Percentiles rank a stretch among this genome's conserved stretches.
phyloP scores from a whole-genome alignment of 1,284 basidiomycete species.

The Fistulinella cinereoalba region DNA sequence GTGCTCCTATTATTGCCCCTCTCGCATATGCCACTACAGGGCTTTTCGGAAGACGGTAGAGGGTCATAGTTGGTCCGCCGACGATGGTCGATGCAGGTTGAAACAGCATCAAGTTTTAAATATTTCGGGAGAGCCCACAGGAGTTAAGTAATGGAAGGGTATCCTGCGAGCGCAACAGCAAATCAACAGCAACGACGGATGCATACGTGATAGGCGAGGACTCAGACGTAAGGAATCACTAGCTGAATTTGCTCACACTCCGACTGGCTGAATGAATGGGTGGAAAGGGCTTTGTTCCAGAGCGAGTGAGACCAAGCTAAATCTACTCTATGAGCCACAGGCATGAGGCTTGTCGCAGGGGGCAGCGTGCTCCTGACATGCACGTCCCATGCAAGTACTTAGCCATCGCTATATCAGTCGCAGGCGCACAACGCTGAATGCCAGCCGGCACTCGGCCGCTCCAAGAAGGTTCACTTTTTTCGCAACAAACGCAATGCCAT shows the following conservation, averaged over 20 bases:
- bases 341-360: too few relatives aligned
- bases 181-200: slow-evolving; percentile 12
- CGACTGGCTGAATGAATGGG: neutral
- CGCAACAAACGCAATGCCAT: slow-evolving; percentile 47
- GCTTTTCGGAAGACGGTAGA: slow-evolving; percentile 13
- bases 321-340: neutral
- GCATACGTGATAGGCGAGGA: neutral
- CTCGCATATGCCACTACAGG: too few relatives aligned
- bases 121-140: neutral
- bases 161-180: slow-evolving; percentile 9
- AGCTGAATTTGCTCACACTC: slow-evolving; percentile 22
- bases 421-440: neutral
- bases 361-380: too few relatives aligned
- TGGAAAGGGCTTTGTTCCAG: neutral
- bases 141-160: neutral
- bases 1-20: slow-evolving; percentile 9
- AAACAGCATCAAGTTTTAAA: neutral
- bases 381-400: too few relatives aligned
- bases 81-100: neutral
- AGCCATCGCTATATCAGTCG: neutral
- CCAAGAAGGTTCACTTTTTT: slow-evolving; percentile 15
- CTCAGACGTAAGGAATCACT: slow-evolving; percentile 6
- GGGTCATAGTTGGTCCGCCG: slow-evolving; percentile 13
- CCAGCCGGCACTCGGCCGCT: neutral
- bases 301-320: neutral